Evolutionary conservation across 106 monocot genomes (phyloP), one percentile per base, ranked within the genome.

Genomic region (Allium fistulosum): DNA sequence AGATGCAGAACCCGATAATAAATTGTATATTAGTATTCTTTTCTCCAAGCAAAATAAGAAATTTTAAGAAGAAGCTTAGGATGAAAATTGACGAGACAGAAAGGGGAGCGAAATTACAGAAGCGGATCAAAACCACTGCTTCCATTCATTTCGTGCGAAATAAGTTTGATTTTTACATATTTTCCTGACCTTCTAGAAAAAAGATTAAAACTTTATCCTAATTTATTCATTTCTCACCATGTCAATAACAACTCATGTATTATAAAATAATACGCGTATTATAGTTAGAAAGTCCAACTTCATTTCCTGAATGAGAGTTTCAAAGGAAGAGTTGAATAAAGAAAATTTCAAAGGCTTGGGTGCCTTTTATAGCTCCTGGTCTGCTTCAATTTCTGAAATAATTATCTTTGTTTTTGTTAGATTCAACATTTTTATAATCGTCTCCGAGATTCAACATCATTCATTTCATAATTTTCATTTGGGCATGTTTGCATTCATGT

Each of bases 321-420:
- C 57, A 69, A 50, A 69, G 45, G 8, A 7, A 16, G 10, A 9
- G 67, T 45, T 62, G 37, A 45, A 62, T 26, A 46, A 9, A 46
- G 68, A 69, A 69, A 69, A 10, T 57, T 69, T 69, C 68, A 56
- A 46, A 57, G 68, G 17, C 10, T 37, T n/a, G 37, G 56, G 37
- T 18, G 17, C 14, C 46, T 52, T 53, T 67, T 67, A 67, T 52
- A 67, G 51, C 52, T 67, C 46, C 11, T 53, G 67, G 67, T 22
- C 67, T 11, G 51, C 67, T 67, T 48, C 48, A 16, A 52, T 53
- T 26, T 50, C 15, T 52, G 8, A 26, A 11, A 67, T 66, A 22
- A 15, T 57, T 53, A 68, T 68, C 46, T 69, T 26, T 18, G 68
- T 10, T 8, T 57, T n/a, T 14, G 45, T 16, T 53, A 51, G 49